Evolutionary conservation across 129 eudicot species (phyloP).

Genomic region (Chrysanthemum seticuspe): DNA sequence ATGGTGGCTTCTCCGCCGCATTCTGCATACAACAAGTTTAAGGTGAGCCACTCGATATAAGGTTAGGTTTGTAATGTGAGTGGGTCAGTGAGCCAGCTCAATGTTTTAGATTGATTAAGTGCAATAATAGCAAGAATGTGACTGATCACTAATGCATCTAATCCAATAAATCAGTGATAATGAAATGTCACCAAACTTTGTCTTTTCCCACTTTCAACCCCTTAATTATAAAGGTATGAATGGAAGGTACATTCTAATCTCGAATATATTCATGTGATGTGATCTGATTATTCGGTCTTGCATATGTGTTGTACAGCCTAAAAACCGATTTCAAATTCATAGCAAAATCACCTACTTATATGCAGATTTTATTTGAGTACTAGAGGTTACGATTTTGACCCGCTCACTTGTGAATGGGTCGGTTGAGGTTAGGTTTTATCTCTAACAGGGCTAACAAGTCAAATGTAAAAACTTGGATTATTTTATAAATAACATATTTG

Average conservation of each 20-base stretch:
- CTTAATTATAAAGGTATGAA: conserved; percentile 5
- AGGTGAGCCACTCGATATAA: conserved; percentile 3
- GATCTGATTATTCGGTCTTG: conserved; percentile 19
- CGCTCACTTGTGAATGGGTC: not conserved
- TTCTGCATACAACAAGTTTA: conserved; percentile 44
- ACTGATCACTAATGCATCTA: conserved; percentile 18
- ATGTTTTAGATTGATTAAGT: conserved; percentile 13
- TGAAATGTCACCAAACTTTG: conserved; percentile 42
- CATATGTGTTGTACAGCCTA: conserved; percentile 16
- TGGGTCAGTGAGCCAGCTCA: conserved; percentile 37
- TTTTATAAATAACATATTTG: too few species aligned
- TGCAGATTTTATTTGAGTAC: too few species aligned
- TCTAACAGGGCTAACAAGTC: not conserved
- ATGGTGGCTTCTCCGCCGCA: conserved; percentile 76
- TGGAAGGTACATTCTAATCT: conserved; percentile 30
- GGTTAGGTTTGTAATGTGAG: conserved; percentile 24
- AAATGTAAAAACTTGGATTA: not conserved
- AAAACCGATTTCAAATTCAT: not conserved
- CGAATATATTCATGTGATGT: conserved; percentile 30
- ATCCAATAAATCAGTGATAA: conserved; percentile 27
- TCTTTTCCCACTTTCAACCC: conserved; percentile 23
- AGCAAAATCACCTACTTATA: conserved; percentile 1
- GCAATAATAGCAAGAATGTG: conserved; percentile 34
- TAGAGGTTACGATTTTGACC: too few species aligned
- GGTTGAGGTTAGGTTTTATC: too few species aligned